Percentiles rank a stretch among this genome's conserved stretches.
Conservation (phyloP, 2,329 filamentous ascomycete species). For the Hymenoscyphus fructigenus region DNA sequence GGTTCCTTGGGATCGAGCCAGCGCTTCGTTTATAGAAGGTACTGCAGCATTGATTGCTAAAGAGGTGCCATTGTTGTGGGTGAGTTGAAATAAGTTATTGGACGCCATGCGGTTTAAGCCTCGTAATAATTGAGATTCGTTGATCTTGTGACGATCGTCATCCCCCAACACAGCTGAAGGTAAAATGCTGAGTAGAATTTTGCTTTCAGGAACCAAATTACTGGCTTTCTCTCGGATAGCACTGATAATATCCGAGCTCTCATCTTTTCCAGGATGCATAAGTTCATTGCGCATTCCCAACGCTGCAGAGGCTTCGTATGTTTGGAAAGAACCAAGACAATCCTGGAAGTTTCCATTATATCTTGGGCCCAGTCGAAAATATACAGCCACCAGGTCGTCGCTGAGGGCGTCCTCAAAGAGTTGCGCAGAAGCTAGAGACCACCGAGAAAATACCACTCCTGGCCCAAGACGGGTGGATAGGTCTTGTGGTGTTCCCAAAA, state of each 20-base stretch:
- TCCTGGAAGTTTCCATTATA: conserved; percentile 98
- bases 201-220: conserved; percentile 74
- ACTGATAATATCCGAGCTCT: conserved; percentile 85
- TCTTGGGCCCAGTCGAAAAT: conserved; percentile 82
- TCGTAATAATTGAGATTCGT: conserved; percentile 74
- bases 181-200: conserved; percentile 79
- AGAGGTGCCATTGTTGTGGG: conserved; percentile 70
- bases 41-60: conserved; percentile 87
- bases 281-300: conserved; percentile 90
- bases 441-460: conserved; percentile 72
- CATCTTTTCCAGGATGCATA: conserved; percentile 84
- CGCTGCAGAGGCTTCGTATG: conserved; percentile 88
- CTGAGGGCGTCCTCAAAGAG: conserved; percentile 84
- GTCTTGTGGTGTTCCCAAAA: conserved; percentile 88
- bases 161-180: conserved; percentile 78
- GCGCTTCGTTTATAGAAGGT: conserved; percentile 82
- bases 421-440: conserved; percentile 88
- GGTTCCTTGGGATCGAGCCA: conserved; percentile 78
- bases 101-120: conserved; percentile 73
- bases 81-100: conserved; percentile 66
- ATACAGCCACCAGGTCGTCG: conserved; percentile 88
- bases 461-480: conserved; percentile 74
- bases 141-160: conserved; percentile 68
- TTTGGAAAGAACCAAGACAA: conserved; percentile 91
- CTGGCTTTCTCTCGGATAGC: conserved; percentile 87